A percentile compares a stretch with the other conserved stretches of the same genome.
phyloP scores from a whole-genome alignment of 176 grass and related monocot species.

The Thinopyrum elongatum region DNA sequence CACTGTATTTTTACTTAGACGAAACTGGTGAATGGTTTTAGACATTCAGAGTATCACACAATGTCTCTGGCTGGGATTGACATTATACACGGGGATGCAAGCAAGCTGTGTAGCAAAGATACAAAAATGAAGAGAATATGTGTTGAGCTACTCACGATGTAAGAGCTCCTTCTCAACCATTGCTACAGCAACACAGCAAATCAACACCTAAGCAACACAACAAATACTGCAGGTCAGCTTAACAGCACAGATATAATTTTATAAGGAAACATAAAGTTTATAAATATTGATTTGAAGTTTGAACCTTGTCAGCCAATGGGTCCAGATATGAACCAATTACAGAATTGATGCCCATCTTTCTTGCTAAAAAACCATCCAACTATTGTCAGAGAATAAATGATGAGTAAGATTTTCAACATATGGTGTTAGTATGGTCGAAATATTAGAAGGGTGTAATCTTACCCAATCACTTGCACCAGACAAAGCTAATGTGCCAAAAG shows the following conservation, averaged over 20 bases:
- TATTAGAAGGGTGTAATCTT: conserved; percentile 26
- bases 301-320: conserved; percentile 92
- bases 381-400: conserved; percentile 39
- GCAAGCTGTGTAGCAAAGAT: background rate
- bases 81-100: background rate
- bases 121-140: background rate
- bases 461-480: conserved; percentile 98
- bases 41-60: background rate
- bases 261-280: conserved; percentile 19
- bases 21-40: background rate
- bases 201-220: conserved; percentile 64
- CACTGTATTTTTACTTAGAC: background rate
- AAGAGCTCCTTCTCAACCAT: conserved; percentile 90
- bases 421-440: background rate
- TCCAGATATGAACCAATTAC: conserved; percentile 95
- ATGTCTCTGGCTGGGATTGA: background rate
- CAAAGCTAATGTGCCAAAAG: conserved; percentile 69
- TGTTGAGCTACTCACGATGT: conserved; percentile 54
- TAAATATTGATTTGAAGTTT: conserved; percentile 15
- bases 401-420: conserved; percentile 19
- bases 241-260: background rate
- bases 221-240: conserved; percentile 19
- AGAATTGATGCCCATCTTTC: conserved; percentile 92
- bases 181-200: conserved; percentile 71
- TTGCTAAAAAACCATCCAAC: conserved; percentile 97